Evolutionary conservation across 306 rosid genomes (phyloP).

Genomic region (Echinosophora koreensis): DNA sequence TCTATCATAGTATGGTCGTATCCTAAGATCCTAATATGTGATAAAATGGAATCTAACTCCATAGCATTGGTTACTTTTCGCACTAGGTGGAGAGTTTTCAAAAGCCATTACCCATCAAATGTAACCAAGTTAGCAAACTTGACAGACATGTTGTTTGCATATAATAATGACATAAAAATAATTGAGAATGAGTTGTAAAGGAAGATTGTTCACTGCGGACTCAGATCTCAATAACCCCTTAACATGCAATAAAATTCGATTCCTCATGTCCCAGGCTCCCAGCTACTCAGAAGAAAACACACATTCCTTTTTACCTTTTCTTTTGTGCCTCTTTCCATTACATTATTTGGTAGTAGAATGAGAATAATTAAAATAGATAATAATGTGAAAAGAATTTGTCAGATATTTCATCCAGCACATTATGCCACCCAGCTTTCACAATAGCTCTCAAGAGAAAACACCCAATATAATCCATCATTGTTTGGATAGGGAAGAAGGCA

Average conservation of each 20-base stretch:
- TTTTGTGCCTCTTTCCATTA: slow-evolving; percentile 1
- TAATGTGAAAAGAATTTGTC: slow-evolving; percentile 61
- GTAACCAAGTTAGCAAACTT: slow-evolving; percentile 11
- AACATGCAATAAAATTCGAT: slow-evolving; percentile 20
- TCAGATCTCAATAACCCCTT: slow-evolving; percentile 46
- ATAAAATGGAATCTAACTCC: not conserved
- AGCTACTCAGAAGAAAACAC: slow-evolving; percentile 40
- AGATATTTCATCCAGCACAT: slow-evolving; percentile 43
- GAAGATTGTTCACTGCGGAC: slow-evolving; percentile 5
- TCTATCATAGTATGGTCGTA: not conserved
- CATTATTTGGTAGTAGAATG: slow-evolving; percentile 10
- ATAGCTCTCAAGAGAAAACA: slow-evolving; percentile 21
- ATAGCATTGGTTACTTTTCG: slow-evolving; percentile 5
- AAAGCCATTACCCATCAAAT: not conserved
- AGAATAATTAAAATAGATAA: slow-evolving; percentile 40
- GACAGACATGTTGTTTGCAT: not conserved
- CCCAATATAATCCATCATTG: slow-evolving; percentile 37
- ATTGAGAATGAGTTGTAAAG: slow-evolving; percentile 42
- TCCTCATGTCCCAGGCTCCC: slow-evolving; percentile 34
- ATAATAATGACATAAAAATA: not conserved
- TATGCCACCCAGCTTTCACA: slow-evolving; percentile 42
- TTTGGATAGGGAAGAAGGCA: slow-evolving; percentile 47
- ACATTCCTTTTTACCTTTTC: slow-evolving; percentile 34
- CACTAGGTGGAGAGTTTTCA: not conserved
- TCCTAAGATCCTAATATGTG: not conserved